Evolutionary conservation across 805 yeast genomes (phyloP), one percentile per base, ranked within the genome.

Genomic region (Metschnikowia hibisci): DNA sequence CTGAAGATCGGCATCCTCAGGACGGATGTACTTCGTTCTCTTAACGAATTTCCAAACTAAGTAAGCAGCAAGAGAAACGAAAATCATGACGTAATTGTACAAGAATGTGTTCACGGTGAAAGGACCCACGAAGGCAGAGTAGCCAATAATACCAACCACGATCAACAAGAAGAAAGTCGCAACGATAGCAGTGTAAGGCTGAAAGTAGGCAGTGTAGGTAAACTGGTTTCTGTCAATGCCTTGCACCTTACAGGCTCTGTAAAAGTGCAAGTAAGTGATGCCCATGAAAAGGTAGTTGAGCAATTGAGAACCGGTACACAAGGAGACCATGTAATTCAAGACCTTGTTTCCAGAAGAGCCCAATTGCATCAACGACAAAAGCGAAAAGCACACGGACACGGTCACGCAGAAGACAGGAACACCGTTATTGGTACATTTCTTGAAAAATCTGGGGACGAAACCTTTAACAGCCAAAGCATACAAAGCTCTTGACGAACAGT

Each of bases 11-110:
- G 77, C 78, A 12, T 71, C 74, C 13, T 58, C 66, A 11, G 77
- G 71, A 26, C 61, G 64, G 40, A 74, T 52, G 43, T 60, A 58
- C 39, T 64, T 66, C 9, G 73, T 62, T 47, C 59, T 62, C 55
- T 63, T 69, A 39, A 58, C 34, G 5, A 69, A 16, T 39, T 70
- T 69, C 73, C 73, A 70, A 39, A 60, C 48, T 15, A 57, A 42
- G 48, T 49, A 64, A n/a, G 63, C 58, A 5, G 56, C 67, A 32
- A 62, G 41, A 4, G 61, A 50, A 14, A 70, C 62, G 45, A 86
- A 85, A 10, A 87, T 73, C 82, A 84, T 82, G 46, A 87, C 67
- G 56, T 87, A 87, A 55, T 77, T 76, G 63, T 79, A 84, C 52
- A 86, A 67, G 63, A 87, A 87, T 7, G 71, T 65, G 45, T 80